phyloP scores from a whole-genome alignment of 441 rosid genomes.

The Macaranga tanarius region DNA sequence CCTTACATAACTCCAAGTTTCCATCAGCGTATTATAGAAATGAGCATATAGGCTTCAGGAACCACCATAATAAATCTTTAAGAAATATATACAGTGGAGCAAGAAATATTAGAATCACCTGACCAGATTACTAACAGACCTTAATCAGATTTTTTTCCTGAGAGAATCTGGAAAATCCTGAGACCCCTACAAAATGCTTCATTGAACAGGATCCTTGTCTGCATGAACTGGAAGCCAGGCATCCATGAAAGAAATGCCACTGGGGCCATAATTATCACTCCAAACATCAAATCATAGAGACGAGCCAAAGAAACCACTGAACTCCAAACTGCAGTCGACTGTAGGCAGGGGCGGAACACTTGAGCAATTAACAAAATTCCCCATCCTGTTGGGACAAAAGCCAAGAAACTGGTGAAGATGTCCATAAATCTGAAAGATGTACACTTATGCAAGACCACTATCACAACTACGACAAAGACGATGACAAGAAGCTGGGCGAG shows the following conservation, averaged over 20 bases:
- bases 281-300: constrained; percentile 69
- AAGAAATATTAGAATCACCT: constrained; percentile 29
- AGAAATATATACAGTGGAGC: neutral
- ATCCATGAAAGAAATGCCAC: constrained; percentile 85
- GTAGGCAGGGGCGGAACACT: constrained; percentile 49
- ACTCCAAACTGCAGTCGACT: constrained; percentile 47
- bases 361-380: constrained; percentile 72
- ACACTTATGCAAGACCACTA: constrained; percentile 61
- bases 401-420: constrained; percentile 78
- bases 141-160: constrained; percentile 55
- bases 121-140: constrained; percentile 34
- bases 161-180: constrained; percentile 76
- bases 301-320: constrained; percentile 73
- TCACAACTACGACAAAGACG: constrained; percentile 41
- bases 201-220: constrained; percentile 84
- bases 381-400: constrained; percentile 95
- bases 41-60: no score
- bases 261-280: constrained; percentile 75
- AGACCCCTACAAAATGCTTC: constrained; percentile 92
- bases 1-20: no score
- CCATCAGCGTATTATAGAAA: no score
- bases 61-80: neutral
- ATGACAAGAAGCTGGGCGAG: constrained; percentile 73
- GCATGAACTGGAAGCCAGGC: constrained; percentile 93
- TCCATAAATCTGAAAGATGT: constrained; percentile 58